phyloP scores from a whole-genome alignment of 2,329 filamentous ascomycete genomes.

The Myriosclerotinia scirpicola region DNA sequence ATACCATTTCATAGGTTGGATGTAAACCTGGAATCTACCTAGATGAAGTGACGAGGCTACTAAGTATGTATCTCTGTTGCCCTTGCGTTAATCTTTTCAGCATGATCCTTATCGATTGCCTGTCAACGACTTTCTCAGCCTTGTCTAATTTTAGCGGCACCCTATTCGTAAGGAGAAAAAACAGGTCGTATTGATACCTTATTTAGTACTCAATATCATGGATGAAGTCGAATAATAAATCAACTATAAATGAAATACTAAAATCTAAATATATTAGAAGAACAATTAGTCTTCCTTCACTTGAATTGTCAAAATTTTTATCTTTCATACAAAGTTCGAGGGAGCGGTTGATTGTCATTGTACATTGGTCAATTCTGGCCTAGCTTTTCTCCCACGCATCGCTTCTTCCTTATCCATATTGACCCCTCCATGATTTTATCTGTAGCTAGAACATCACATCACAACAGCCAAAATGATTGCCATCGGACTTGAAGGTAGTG shows the following conservation, averaged over 20 bases:
- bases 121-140: conserved; percentile 7
- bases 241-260: too few species aligned
- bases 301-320: too few species aligned
- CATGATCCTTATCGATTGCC: conserved; percentile 24
- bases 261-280: too few species aligned
- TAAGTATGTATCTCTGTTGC: neutral
- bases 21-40: too few species aligned
- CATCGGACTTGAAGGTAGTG: conserved; percentile 83
- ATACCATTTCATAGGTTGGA: neutral
- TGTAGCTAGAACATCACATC: neutral
- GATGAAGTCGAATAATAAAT: too few species aligned
- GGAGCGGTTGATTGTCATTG: too few species aligned
- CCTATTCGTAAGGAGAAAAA: neutral
- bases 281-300: too few species aligned
- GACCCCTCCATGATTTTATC: conserved; percentile 3
- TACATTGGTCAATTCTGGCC: too few species aligned
- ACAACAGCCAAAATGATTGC: conserved; percentile 54
- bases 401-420: neutral
- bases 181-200: too few species aligned
- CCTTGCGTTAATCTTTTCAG: neutral
- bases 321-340: too few species aligned
- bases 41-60: neutral
- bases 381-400: too few species aligned
- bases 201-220: too few species aligned
- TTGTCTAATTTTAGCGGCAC: conserved; percentile 19